These are phyloP conservation scores for Musa troglodytarum DNA, from an alignment of 176 grass and related monocot genomes.

Conservation along the genomic window DNA sequence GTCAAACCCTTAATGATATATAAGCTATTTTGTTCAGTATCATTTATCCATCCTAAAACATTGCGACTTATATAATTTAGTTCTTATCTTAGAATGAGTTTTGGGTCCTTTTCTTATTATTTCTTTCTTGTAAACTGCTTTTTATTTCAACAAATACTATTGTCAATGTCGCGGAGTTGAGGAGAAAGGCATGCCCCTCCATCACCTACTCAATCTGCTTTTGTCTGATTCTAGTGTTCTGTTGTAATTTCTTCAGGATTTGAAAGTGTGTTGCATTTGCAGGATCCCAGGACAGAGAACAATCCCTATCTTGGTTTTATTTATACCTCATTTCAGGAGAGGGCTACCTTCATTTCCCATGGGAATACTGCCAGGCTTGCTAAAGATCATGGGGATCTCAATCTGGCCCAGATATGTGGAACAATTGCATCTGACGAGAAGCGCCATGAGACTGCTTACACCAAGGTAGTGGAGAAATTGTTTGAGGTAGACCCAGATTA, in stretches of 20 bases:
- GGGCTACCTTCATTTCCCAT: constrained; percentile 16
- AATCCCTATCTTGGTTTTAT: constrained; percentile 13
- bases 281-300: constrained; percentile 24
- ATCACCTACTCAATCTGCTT: too few relatives aligned
- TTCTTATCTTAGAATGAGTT: too few relatives aligned
- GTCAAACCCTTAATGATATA: too few relatives aligned
- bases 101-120: too few relatives aligned
- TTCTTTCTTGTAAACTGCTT: too few relatives aligned
- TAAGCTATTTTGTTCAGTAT: too few relatives aligned
- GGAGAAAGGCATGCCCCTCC: too few relatives aligned
- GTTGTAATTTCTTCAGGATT: background rate
- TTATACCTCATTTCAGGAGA: constrained; percentile 12
- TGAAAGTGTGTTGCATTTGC: background rate
- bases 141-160: too few relatives aligned
- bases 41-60: too few relatives aligned
- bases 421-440: constrained; percentile 12
- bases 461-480: constrained; percentile 14
- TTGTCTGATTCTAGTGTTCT: background rate
- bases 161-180: too few relatives aligned
- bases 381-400: constrained; percentile 4
- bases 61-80: too few relatives aligned
- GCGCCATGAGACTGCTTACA: constrained; percentile 14
- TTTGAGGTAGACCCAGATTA: constrained; percentile 17
- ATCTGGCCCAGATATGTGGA: constrained; percentile 7
- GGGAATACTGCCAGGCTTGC: constrained; percentile 9